These are phyloP conservation scores for Xerocomus brunneocitrinus DNA, from an alignment of 768 basidiomycete species.

Conservation along the genomic window DNA sequence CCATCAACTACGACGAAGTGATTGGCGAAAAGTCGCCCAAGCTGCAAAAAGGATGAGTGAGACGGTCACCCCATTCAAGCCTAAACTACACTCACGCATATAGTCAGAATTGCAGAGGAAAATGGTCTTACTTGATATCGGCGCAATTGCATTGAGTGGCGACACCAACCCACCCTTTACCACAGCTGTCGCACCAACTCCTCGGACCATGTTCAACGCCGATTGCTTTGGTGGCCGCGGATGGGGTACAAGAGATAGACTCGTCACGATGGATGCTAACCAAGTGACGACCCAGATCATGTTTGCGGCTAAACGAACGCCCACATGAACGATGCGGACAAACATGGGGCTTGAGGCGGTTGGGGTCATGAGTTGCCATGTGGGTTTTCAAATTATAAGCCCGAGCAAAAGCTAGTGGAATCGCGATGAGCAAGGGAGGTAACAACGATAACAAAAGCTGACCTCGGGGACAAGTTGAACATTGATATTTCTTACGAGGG, in stretches of 20 bases:
- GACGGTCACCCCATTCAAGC: not conserved
- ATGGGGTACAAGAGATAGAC: constrained; percentile 39
- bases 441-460: constrained; percentile 2
- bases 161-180: constrained; percentile 60
- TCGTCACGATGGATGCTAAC: constrained; percentile 82
- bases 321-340: constrained; percentile 85
- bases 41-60: constrained; percentile 24
- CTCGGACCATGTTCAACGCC: constrained; percentile 64
- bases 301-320: constrained; percentile 90
- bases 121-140: constrained; percentile 52
- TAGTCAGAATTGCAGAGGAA: constrained; percentile 9
- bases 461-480: constrained; percentile 72
- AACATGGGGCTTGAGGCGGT: constrained; percentile 81
- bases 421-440: not conserved
- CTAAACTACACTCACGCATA: constrained; percentile 25
- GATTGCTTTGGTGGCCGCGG: constrained; percentile 44
- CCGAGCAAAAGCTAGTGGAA: constrained; percentile 71
- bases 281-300: constrained; percentile 87
- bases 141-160: constrained; percentile 55
- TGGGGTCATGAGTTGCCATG: constrained; percentile 91
- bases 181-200: constrained; percentile 71
- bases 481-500: constrained; percentile 76
- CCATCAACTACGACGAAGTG: constrained; percentile 39
- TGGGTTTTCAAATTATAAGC: constrained; percentile 96
- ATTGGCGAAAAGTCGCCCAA: constrained; percentile 34